phyloP scores from a whole-genome alignment of 2,329 filamentous ascomycete genomes.

The Aspergillus bombycis region DNA sequence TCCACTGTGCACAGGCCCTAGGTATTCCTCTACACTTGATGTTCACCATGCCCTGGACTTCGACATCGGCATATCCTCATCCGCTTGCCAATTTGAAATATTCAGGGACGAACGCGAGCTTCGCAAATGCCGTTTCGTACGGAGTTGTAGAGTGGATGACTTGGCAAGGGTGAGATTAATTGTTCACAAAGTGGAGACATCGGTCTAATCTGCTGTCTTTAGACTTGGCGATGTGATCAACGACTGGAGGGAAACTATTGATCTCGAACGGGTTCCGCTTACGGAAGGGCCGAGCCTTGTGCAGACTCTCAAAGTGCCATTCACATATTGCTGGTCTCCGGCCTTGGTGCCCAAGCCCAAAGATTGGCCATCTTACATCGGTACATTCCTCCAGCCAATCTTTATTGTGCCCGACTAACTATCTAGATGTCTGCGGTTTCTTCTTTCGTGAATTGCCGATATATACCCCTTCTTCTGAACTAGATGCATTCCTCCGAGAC shows the following conservation, averaged over 20 bases:
- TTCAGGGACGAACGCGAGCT: conserved; percentile 34
- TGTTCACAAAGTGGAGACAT: not conserved
- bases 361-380: conserved; percentile 45
- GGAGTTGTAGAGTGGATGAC: conserved; percentile 53
- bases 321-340: conserved; percentile 53
- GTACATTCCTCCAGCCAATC: conserved; percentile 16
- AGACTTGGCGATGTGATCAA: conserved; percentile 53
- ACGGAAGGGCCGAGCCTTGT: conserved; percentile 42
- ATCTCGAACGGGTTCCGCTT: conserved; percentile 43
- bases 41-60: conserved; percentile 57
- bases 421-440: conserved; percentile 49
- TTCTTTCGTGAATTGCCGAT: conserved; percentile 45
- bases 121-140: conserved; percentile 52
- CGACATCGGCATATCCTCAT: conserved; percentile 51
- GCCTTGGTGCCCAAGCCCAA: conserved; percentile 44
- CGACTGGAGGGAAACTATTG: conserved; percentile 43
- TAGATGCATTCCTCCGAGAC: conserved; percentile 48
- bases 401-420: not conserved
- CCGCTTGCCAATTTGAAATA: conserved; percentile 53
- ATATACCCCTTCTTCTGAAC: conserved; percentile 44
- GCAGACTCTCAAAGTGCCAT: conserved; percentile 43
- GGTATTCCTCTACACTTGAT: conserved; percentile 56
- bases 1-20: conserved; percentile 56
- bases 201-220: not conserved
- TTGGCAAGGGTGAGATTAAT: conserved; percentile 50